phyloP scores from a whole-genome alignment of 768 basidiomycete genomes.

The Kwoniella sp. region DNA sequence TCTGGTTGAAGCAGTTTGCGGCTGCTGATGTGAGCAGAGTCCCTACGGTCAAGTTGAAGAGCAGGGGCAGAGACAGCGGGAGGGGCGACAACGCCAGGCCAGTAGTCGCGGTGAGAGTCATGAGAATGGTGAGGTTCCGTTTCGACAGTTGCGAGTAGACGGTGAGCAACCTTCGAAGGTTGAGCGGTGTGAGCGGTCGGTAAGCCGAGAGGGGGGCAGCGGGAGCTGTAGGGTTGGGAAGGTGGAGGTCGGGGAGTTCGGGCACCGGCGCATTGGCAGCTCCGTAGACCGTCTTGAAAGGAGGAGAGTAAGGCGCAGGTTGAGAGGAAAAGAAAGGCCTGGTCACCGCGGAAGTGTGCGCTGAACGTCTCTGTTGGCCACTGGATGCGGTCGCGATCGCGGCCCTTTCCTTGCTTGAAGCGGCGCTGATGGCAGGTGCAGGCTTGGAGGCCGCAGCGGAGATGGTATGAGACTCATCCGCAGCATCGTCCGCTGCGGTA shows the following conservation, averaged over 20 bases:
- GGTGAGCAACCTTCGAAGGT: conserved; percentile 55
- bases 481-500: neutral
- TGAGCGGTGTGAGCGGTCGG: conserved; percentile 44
- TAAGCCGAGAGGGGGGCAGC: conserved; percentile 34
- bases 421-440: neutral
- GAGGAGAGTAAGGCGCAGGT: conserved; percentile 15
- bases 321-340: conserved; percentile 37
- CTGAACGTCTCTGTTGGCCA: conserved; percentile 11
- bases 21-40: conserved; percentile 87
- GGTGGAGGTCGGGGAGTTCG: conserved; percentile 29
- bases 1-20: conserved; percentile 90
- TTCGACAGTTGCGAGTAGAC: conserved; percentile 81
- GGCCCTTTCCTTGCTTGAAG: neutral
- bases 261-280: conserved; percentile 22
- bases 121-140: conserved; percentile 71
- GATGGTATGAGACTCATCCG: neutral
- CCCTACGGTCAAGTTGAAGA: conserved; percentile 81
- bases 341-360: conserved; percentile 26
- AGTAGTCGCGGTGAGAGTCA: conserved; percentile 83
- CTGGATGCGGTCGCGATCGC: conserved; percentile 12
- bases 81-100: conserved; percentile 89
- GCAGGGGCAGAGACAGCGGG: conserved; percentile 73
- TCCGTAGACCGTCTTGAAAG: conserved; percentile 25
- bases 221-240: conserved; percentile 32
- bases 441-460: neutral